Conservation (phyloP, 768 basidiomycete species). For the Kwoniella heveanensis region DNA sequence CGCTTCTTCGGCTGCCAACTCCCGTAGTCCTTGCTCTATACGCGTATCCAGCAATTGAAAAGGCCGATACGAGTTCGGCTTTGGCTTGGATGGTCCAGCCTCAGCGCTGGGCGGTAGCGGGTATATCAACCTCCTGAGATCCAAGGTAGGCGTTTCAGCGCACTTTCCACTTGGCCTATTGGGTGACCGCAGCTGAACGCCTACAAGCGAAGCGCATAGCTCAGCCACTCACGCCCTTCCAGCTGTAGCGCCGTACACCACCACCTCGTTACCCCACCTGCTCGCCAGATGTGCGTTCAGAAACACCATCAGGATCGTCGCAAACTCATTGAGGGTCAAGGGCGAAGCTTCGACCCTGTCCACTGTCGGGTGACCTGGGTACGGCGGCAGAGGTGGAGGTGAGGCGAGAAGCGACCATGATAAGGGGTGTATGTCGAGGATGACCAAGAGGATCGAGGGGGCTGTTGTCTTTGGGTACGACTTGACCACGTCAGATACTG, state of each 20-base stretch:
- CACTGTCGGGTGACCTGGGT: slow-evolving; percentile 15
- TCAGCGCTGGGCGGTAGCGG: slow-evolving; percentile 54
- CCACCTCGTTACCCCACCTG: slow-evolving; percentile 86
- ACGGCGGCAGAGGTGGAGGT: slow-evolving; percentile 18
- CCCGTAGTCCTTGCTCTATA: slow-evolving; percentile 65
- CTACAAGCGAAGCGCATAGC: too few species aligned
- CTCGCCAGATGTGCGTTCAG: slow-evolving; percentile 89
- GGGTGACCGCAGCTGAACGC: too few species aligned
- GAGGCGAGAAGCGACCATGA: slow-evolving; percentile 79
- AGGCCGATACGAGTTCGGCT: slow-evolving; percentile 75
- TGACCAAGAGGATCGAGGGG: slow-evolving; percentile 70
- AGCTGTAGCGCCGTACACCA: slow-evolving; percentile 76
- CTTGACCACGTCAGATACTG: not conserved
- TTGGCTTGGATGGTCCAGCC: slow-evolving; percentile 28
- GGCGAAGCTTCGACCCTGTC: slow-evolving; percentile 56
- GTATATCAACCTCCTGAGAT: slow-evolving; percentile 71
- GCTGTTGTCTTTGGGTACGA: slow-evolving; percentile 29
- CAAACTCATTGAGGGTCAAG: slow-evolving; percentile 70
- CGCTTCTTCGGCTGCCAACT: slow-evolving; percentile 62
- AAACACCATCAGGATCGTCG: slow-evolving; percentile 84
- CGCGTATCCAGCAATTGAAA: slow-evolving; percentile 76
- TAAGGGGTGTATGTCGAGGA: slow-evolving; percentile 80
- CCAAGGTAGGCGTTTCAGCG: too few species aligned
- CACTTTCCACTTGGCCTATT: too few species aligned
- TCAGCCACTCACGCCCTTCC: slow-evolving; percentile 51